Evolutionary conservation across 441 rosid genomes (phyloP).

Genomic region (Pelargonium fulgidum): DNA sequence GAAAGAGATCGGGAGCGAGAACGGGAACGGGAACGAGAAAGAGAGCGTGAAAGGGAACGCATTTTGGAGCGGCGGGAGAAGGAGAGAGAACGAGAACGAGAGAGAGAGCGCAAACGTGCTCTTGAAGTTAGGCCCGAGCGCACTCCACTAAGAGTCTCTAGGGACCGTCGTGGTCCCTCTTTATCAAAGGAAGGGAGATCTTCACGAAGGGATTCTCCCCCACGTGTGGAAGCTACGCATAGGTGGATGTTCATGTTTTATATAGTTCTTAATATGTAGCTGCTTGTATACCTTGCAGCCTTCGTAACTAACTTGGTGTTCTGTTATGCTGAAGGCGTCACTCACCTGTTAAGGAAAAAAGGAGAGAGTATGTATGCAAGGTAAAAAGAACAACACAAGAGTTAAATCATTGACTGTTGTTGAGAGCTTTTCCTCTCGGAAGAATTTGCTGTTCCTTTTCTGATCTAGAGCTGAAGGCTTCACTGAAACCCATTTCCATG

Average conservation of each 20-base stretch:
- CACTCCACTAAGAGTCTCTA: conserved; percentile 61
- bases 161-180: conserved; percentile 76
- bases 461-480: conserved; percentile 18
- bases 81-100: conserved; percentile 49
- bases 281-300: conserved; percentile 48
- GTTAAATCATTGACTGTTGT: conserved; percentile 45
- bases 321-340: conserved; percentile 98
- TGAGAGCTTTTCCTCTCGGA: conserved; percentile 31
- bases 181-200: conserved; percentile 50
- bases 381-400: conserved; percentile 54
- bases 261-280: conserved; percentile 64
- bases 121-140: conserved; percentile 61
- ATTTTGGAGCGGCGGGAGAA: conserved; percentile 10
- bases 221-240: conserved; percentile 64
- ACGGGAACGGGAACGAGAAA: conserved; percentile 20
- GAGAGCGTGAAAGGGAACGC: conserved; percentile 40
- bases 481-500: conserved; percentile 12
- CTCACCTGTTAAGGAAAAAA: conserved; percentile 86
- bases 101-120: conserved; percentile 65
- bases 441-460: conserved; percentile 26
- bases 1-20: conserved; percentile 58
- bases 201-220: conserved; percentile 58
- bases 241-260: conserved; percentile 90
- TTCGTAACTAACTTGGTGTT: conserved; percentile 69
- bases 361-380: conserved; percentile 98